phyloP scores from a whole-genome alignment of 768 basidiomycete species.

The Sarcodon sp. region DNA sequence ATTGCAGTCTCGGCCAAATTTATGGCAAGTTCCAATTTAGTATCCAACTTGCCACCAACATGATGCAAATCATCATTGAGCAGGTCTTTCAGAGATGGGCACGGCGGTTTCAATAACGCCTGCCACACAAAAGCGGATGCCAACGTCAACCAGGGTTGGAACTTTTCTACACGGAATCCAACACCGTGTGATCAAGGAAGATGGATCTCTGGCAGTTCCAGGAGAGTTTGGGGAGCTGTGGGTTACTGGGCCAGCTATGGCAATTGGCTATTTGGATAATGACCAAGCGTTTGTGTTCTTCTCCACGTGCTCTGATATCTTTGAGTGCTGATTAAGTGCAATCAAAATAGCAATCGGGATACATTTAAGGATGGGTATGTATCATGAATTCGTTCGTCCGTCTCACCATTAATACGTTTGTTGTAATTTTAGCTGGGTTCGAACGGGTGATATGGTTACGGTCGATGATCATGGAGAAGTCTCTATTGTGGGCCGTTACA shows the following conservation, averaged over 20 bases:
- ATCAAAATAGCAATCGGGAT: slow-evolving; percentile 16
- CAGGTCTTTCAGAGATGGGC: slow-evolving; percentile 29
- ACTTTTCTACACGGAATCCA: slow-evolving; percentile 30
- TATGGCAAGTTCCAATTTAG: slow-evolving; percentile 30
- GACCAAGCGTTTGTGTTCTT: slow-evolving; percentile 7
- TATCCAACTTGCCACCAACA: neutral
- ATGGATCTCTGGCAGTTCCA: slow-evolving; percentile 26
- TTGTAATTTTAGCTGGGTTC: slow-evolving; percentile 36
- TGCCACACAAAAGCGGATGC: slow-evolving; percentile 12
- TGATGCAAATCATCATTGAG: too few species aligned
- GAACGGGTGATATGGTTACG: slow-evolving; percentile 59
- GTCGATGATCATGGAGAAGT: slow-evolving; percentile 50
- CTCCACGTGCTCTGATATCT: neutral
- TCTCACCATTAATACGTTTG: neutral
- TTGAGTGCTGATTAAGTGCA: neutral
- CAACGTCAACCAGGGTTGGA: slow-evolving; percentile 20
- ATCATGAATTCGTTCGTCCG: neutral
- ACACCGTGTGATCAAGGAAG: slow-evolving; percentile 29
- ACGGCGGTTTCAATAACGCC: slow-evolving; percentile 24
- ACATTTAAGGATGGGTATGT: slow-evolving; percentile 38
- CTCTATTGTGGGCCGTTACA: slow-evolving; percentile 62
- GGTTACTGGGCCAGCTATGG: slow-evolving; percentile 30
- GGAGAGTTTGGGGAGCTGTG: slow-evolving; percentile 38
- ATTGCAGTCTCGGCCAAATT: slow-evolving; percentile 40
- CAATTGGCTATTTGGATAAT: slow-evolving; percentile 20